Conservation (phyloP, 495 filamentous ascomycete genomes). For the Lophium mytilinum region DNA sequence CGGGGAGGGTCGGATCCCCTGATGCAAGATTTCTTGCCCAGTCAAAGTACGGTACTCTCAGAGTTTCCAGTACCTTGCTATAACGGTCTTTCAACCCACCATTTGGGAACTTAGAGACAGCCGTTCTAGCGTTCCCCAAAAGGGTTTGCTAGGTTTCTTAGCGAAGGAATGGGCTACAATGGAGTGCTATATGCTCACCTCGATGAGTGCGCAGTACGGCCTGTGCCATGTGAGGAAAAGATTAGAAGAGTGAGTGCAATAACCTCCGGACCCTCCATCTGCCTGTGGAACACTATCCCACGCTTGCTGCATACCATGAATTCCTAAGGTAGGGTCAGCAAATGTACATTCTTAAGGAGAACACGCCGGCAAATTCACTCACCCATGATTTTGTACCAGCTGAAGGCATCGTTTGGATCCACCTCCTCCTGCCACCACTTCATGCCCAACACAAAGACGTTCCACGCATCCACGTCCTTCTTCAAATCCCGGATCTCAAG, state of each 20-base stretch:
- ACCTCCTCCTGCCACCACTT: conserved; percentile 46
- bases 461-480: conserved; percentile 49
- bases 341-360: neutral
- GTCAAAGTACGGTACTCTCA: conserved; percentile 62
- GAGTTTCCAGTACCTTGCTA: conserved; percentile 42
- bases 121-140: conserved; percentile 41
- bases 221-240: conserved; percentile 67
- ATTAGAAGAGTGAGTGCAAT: conserved; percentile 57
- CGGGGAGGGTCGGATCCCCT: conserved; percentile 41
- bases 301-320: conserved; percentile 21
- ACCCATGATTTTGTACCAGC: conserved; percentile 56
- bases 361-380: conserved; percentile 8
- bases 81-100: conserved; percentile 39
- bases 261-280: conserved; percentile 45
- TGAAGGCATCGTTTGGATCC: conserved; percentile 44
- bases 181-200: conserved; percentile 38
- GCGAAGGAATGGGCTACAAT: neutral
- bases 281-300: conserved; percentile 49
- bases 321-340: neutral
- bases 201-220: conserved; percentile 58
- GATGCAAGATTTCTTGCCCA: conserved; percentile 49
- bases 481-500: conserved; percentile 51
- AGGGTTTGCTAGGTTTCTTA: conserved; percentile 46
- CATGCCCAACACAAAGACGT: conserved; percentile 49
- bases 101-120: conserved; percentile 46